Evolutionary conservation across 2,329 filamentous ascomycete genomes (phyloP), one percentile per base, ranked within the genome.

Genomic region (Diaporthe eres): DNA sequence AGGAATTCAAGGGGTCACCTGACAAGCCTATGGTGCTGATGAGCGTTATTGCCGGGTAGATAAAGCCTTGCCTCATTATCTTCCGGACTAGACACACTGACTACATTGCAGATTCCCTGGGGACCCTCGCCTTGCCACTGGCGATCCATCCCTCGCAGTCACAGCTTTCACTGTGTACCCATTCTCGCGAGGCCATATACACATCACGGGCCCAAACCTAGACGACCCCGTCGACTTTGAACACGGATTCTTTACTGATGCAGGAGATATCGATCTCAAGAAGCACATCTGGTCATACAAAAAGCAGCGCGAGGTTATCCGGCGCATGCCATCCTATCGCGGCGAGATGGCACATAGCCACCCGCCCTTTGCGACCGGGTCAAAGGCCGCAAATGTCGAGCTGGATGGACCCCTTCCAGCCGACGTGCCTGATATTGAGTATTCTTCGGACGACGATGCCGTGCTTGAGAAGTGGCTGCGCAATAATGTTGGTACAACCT

Each of bases 231-330:
- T 86, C 17, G 86, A 89, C 65, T 90, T 91, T 71, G 86, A 89
- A 72, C 84, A 86, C 0, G 89, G 89, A 28, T 90, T 86, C 81
- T 84, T 91, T 53, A 84, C 81, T 25, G 85, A 90, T 77, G 78
- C 83, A 39, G 72, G 85, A 71, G 81, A 85, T 34, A 81, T 87
- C 39, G 87, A 91, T 79, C 88, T 77, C 85, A 89, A 79, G 88
- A 90, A 90, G 76, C 85, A 91, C 57, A 80, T 91, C 5, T 78
- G 88, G 3, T 78, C 88, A 0, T 89, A 87, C 76, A 83, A 88
- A 0, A 92, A 89, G 78, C 86, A 84, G 65, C 87, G 86, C 13
- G 86, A 84, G 31, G 81, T 91, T 0, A 81, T 83, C 1, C 84
- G 87, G 1, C 81, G 85, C 4, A 87, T 91, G 78, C 90, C 87